Percentiles rank a stretch among this genome's conserved stretches.
phyloP scores from a whole-genome alignment of 148 eudicot species.

The Fagopyrum homotropicum region DNA sequence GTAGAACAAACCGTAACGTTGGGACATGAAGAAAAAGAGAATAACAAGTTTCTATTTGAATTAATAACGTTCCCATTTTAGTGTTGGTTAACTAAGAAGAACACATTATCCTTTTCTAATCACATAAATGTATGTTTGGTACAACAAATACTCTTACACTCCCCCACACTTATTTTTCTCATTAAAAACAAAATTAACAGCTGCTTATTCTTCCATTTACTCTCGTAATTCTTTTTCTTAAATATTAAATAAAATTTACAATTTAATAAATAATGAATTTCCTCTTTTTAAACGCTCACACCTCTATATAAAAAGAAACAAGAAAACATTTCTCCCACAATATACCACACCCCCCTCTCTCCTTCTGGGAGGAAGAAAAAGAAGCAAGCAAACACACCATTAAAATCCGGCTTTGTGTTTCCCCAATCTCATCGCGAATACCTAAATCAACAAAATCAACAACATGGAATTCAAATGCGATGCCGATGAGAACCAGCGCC shows the following conservation, averaged over 20 bases:
- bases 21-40: too few relatives aligned
- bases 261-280: background rate
- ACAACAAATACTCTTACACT: background rate
- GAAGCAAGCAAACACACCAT: background rate
- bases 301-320: constrained; percentile 3
- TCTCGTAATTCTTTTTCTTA: too few relatives aligned
- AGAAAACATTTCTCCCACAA: constrained; percentile 3
- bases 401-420: constrained; percentile 4
- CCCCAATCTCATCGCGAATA: background rate
- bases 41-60: too few relatives aligned
- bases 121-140: background rate
- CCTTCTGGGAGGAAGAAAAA: background rate
- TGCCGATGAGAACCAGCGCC: background rate
- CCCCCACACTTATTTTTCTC: background rate
- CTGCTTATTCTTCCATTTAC: background rate
- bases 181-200: too few relatives aligned
- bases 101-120: background rate
- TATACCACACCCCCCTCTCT: background rate
- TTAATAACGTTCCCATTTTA: too few relatives aligned
- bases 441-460: background rate
- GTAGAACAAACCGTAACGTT: too few relatives aligned
- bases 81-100: background rate
- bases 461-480: too few relatives aligned
- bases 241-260: too few relatives aligned
- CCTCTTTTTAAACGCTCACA: background rate